Evolutionary conservation across 345 rosid species (phyloP).

Genomic region (Geranium brycei): DNA sequence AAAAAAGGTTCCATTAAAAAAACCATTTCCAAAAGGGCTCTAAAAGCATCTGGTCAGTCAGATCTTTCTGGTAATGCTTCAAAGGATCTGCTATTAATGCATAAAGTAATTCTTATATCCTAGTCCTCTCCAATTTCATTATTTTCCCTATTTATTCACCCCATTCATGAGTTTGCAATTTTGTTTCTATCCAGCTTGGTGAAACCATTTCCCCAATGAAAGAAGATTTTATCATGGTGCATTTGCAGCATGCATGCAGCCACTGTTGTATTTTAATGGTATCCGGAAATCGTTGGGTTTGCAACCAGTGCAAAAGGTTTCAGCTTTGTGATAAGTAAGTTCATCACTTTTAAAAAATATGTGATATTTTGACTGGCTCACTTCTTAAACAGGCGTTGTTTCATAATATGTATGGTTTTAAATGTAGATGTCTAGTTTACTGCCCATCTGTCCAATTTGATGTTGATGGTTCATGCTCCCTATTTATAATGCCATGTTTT

Average conservation of each 20-base stretch:
- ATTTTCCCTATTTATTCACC: neutral
- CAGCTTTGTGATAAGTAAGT: constrained; percentile 89
- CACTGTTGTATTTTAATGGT: constrained; percentile 92
- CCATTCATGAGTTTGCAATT: neutral
- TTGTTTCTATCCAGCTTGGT: constrained; percentile 62
- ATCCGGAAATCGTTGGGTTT: constrained; percentile 79
- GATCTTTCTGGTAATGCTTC: constrained; percentile 86
- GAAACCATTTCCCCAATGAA: constrained; percentile 96
- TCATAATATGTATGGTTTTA: no score
- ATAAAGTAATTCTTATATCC: constrained; percentile 44
- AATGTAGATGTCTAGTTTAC: no score
- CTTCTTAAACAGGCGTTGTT: neutral
- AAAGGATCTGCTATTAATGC: constrained; percentile 87
- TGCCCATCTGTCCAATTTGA: no score
- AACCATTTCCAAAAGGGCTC: constrained; percentile 84
- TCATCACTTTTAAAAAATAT: constrained; percentile 2
- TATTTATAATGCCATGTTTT: no score
- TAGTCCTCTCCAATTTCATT: neutral
- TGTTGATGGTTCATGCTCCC: no score
- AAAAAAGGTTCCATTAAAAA: constrained; percentile 77
- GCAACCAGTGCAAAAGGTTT: constrained; percentile 84
- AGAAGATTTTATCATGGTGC: constrained; percentile 99
- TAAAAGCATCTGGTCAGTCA: constrained; percentile 91
- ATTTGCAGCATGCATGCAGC: constrained; percentile 78
- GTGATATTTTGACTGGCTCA: neutral